These are phyloP conservation scores for Penicillium freii DNA, from an alignment of 2,329 filamentous ascomycete genomes.

Conservation along the genomic window DNA sequence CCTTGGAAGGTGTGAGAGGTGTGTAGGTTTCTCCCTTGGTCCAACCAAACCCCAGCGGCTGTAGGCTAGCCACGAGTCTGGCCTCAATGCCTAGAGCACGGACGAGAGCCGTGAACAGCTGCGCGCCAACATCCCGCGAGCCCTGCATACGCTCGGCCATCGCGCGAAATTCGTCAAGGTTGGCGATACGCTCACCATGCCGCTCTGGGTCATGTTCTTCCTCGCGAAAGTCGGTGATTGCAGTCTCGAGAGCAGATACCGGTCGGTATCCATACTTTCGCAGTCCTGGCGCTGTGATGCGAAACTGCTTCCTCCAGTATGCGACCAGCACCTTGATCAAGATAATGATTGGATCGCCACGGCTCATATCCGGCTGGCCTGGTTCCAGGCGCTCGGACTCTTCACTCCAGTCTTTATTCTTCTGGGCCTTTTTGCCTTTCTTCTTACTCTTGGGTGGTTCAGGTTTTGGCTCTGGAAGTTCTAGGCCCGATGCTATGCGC, in stretches of 20 bases:
- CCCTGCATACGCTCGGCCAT: conserved; percentile 70
- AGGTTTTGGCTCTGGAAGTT: conserved; percentile 44
- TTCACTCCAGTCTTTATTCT: conserved; percentile 67
- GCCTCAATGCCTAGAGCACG: conserved; percentile 78
- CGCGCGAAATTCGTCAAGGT: conserved; percentile 65
- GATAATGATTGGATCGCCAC: conserved; percentile 75
- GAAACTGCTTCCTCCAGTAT: conserved; percentile 87
- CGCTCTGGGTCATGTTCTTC: conserved; percentile 59
- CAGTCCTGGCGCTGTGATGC: conserved; percentile 71
- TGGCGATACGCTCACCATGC: conserved; percentile 75
- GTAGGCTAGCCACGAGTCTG: conserved; percentile 78
- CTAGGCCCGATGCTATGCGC: conserved; percentile 65
- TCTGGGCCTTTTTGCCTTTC: conserved; percentile 41
- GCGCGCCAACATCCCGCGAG: conserved; percentile 81
- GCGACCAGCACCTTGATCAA: conserved; percentile 72
- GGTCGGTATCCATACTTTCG: conserved; percentile 89
- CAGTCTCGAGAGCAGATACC: conserved; percentile 69
- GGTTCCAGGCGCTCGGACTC: conserved; percentile 68
- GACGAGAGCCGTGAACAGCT: conserved; percentile 83
- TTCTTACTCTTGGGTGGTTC: conserved; percentile 43
- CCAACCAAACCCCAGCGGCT: conserved; percentile 87
- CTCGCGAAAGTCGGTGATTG: conserved; percentile 67
- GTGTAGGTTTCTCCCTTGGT: conserved; percentile 79
- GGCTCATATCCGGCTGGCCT: conserved; percentile 72
- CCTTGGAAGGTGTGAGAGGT: conserved; percentile 39